Conservation (phyloP, 768 basidiomycete species). For the Leccinum rimulosum region DNA sequence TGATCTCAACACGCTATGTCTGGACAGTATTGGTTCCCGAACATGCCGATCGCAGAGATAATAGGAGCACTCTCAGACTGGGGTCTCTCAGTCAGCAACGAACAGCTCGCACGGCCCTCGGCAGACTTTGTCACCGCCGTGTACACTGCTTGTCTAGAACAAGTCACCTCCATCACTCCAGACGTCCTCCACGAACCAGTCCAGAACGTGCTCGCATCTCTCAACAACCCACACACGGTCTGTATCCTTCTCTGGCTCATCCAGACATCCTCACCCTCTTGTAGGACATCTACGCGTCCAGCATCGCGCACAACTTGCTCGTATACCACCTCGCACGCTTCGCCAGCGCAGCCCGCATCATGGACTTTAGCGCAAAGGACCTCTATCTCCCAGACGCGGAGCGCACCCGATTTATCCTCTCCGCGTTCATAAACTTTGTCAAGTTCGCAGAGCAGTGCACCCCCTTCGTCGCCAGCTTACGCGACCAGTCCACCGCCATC, state of each 20-base stretch:
- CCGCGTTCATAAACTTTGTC: slow-evolving; percentile 91
- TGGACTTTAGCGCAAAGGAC: slow-evolving; percentile 77
- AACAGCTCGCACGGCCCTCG: slow-evolving; percentile 66
- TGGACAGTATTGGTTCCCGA: slow-evolving; percentile 57
- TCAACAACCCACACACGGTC: slow-evolving; percentile 57
- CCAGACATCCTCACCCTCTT: background rate
- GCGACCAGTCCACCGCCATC: slow-evolving; percentile 54
- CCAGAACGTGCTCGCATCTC: slow-evolving; percentile 49
- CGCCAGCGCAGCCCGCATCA: slow-evolving; percentile 67
- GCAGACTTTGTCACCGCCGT: slow-evolving; percentile 69
- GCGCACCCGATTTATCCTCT: slow-evolving; percentile 73
- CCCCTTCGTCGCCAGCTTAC: slow-evolving; percentile 57
- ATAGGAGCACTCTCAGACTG: slow-evolving; percentile 63
- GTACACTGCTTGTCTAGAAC: slow-evolving; percentile 69
- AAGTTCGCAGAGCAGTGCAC: slow-evolving; percentile 82
- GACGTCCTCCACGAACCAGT: slow-evolving; percentile 59
- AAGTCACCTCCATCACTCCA: slow-evolving; percentile 62
- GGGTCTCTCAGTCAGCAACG: slow-evolving; percentile 63
- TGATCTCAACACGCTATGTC: slow-evolving; percentile 16
- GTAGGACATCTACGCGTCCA: slow-evolving; percentile 65
- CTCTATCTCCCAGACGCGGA: slow-evolving; percentile 68
- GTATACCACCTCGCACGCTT: slow-evolving; percentile 75
- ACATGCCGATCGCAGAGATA: slow-evolving; percentile 64
- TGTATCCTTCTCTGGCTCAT: slow-evolving; percentile 3
- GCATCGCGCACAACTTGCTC: slow-evolving; percentile 61